Evolutionary conservation across 129 eudicot genomes (phyloP).

Genomic region (Saussurea involucrata): DNA sequence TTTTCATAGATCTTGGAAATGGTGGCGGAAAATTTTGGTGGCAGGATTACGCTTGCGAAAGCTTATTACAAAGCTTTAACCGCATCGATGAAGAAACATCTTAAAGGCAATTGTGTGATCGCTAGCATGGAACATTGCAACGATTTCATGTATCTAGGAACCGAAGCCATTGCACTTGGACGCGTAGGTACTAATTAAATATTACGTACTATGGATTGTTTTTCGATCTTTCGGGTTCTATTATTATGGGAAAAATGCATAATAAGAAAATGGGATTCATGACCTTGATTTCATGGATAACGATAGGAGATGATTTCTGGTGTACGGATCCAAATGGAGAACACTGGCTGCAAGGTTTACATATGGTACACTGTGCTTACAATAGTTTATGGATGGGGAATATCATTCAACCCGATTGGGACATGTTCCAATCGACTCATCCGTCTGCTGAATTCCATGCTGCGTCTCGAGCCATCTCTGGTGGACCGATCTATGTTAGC

Average conservation of each 20-base stretch:
- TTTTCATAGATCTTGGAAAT: constrained; percentile 55
- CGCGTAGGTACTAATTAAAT: constrained; percentile 59
- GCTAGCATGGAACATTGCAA: constrained; percentile 99
- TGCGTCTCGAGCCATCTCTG: constrained; percentile 93
- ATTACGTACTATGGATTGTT: too few species aligned
- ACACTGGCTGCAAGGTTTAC: constrained; percentile 92
- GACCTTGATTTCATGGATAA: not conserved
- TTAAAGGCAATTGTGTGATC: constrained; percentile 84
- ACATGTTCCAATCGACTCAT: constrained; percentile 92
- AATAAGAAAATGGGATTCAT: too few species aligned
- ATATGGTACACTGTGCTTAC: constrained; percentile 98
- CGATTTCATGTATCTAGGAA: constrained; percentile 95
- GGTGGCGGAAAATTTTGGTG: constrained; percentile 79
- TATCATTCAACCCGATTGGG: constrained; percentile 95
- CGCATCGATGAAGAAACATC: constrained; percentile 61
- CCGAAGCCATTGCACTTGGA: constrained; percentile 82
- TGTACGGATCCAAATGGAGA: constrained; percentile 93
- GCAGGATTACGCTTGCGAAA: constrained; percentile 79
- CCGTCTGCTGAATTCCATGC: constrained; percentile 96
- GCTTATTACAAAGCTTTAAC: constrained; percentile 81
- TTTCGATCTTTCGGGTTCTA: not conserved
- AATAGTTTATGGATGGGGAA: constrained; percentile 98
- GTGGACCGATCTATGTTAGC: constrained; percentile 90
- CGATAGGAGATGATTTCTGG: constrained; percentile 93
- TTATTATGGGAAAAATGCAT: not conserved